Evolutionary conservation across 2,329 filamentous ascomycete genomes (phyloP).

Genomic region (Neonectria hederae): DNA sequence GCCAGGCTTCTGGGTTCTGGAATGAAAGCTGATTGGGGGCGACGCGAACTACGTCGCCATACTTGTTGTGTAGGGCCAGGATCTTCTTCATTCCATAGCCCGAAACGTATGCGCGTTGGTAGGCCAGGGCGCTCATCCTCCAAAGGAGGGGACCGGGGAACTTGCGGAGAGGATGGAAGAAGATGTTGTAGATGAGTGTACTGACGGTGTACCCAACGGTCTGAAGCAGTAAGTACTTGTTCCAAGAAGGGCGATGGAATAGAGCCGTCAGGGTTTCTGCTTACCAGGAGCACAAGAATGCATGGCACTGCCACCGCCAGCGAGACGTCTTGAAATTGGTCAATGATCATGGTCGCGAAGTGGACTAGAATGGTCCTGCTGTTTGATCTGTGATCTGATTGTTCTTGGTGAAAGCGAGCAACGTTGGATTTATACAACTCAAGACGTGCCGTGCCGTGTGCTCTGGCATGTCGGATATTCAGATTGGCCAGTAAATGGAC

Average conservation of each 20-base stretch:
- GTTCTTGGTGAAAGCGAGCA: background rate
- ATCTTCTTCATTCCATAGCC: background rate
- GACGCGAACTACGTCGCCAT: conserved; percentile 51
- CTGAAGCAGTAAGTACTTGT: background rate
- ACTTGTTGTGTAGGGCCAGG: conserved; percentile 31
- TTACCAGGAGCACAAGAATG: background rate
- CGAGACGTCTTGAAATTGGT: background rate
- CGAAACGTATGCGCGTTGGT: background rate
- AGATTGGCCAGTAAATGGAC: background rate
- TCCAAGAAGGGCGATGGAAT: no score
- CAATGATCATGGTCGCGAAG: background rate
- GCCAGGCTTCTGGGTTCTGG: conserved; percentile 18
- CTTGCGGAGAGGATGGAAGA: conserved; percentile 5
- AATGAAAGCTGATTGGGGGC: conserved; percentile 50
- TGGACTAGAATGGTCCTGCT: background rate
- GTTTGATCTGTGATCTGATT: background rate
- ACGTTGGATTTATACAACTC: background rate
- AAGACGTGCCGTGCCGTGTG: background rate
- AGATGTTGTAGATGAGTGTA: conserved; percentile 2
- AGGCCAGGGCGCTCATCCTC: conserved; percentile 2
- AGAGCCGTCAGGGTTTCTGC: background rate
- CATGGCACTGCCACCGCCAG: no score
- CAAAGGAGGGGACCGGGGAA: conserved; percentile 16
- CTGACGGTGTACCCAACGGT: background rate
- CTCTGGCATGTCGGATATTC: background rate